Evolutionary conservation across 2,329 filamentous ascomycete species (phyloP), one percentile per base, ranked within the genome.

Genomic region (Drechmeria coniospora): DNA sequence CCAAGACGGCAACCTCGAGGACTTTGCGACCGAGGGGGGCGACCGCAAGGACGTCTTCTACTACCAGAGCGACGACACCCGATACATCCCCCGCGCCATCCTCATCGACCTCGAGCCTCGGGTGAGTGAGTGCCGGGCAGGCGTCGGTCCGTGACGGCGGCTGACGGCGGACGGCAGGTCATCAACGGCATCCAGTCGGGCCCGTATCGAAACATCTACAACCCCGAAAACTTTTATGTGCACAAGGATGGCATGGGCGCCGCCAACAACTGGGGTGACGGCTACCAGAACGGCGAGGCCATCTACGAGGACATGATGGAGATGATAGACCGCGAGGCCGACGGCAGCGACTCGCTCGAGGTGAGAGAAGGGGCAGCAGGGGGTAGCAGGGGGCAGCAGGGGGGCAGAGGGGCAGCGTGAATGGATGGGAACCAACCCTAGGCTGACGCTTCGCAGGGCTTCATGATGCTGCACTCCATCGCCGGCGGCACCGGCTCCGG

Each of bases 41-140:
- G 90, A 98, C 58, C 78, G 90, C 43, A 98, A 98, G 54, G 90
- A 98, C 57, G 90, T 98, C 35, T 95, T 95, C 61, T 95, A 93
- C 68, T 98, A 95, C 61, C 87, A 92, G 66, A 95, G 86, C 49
- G 90, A 98, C 63, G 90, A 98, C 51, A 98, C 90, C 33, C 73
- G 90, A 59, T 98, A 98, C 56, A 95, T 98, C 40, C 90, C 90
- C 8, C 74, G 90, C 49, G 87, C 90, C 26, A 95, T 98, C 44
- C 63, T 98, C 28, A 79, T 98, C 37, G 90, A 98, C 51, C 64
- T 98, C 21, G 90, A 98, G 56, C 90, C 90, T 15, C 71, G 90
- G 38, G 86, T 82, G 60, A 34, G 43, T 37, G 5, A 15, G 15
- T 12, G 15, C 15, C 11, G 14, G 17, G 22, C 17, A 6, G 7